Conservation (phyloP, 2,329 filamentous ascomycete species). For the Colletotrichum gigasporum region DNA sequence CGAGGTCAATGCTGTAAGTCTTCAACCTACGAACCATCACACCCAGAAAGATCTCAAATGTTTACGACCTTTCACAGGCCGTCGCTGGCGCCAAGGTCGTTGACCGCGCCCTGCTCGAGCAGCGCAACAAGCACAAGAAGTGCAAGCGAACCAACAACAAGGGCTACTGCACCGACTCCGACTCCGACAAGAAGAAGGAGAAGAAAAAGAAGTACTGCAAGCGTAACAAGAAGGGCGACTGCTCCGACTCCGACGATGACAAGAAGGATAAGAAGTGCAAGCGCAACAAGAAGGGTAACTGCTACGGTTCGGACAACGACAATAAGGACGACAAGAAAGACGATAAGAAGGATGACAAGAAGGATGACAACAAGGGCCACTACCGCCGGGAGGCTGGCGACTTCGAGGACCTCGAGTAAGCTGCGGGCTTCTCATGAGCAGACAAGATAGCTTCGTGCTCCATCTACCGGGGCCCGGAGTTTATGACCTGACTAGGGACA, state of each 20-base stretch:
- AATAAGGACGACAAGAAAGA: background rate
- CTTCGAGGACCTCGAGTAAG: too few relatives aligned
- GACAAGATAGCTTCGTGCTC: background rate
- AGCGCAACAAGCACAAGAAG: constrained; percentile 22
- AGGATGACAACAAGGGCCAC: background rate
- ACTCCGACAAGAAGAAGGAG: background rate
- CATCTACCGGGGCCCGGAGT: too few relatives aligned
- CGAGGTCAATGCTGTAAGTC: background rate
- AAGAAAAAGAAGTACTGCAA: background rate
- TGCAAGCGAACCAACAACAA: constrained; percentile 24
- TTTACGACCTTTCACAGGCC: background rate
- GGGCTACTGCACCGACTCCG: constrained; percentile 7
- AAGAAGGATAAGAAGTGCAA: constrained; percentile 13
- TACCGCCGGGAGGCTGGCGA: constrained; percentile 1
- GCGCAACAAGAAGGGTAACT: constrained; percentile 10
- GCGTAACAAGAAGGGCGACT: constrained; percentile 4
- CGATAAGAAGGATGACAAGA: background rate
- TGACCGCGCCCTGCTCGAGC: background rate
- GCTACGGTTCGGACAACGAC: background rate
- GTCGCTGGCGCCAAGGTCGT: background rate
- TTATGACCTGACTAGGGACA: too few relatives aligned
- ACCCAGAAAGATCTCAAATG: background rate
- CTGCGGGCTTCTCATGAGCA: too few relatives aligned
- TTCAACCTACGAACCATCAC: background rate
- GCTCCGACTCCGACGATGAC: background rate